Evolutionary conservation across 2,329 filamentous ascomycete species (phyloP).

Genomic region (Curvularia sp.): DNA sequence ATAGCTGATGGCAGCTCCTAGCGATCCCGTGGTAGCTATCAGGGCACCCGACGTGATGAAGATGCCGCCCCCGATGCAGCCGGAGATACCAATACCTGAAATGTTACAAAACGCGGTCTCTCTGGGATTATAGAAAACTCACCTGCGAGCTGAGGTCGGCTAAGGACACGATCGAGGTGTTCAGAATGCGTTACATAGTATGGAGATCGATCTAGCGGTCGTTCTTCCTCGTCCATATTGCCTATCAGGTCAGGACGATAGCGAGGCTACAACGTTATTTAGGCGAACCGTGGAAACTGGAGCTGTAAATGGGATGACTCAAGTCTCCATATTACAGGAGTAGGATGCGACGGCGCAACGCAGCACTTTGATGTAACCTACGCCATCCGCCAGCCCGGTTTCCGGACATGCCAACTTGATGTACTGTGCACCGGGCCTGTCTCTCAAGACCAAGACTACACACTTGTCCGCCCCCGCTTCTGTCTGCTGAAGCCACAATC

Average conservation of each 20-base stretch:
- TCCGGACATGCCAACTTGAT: neutral
- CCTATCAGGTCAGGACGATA: neutral
- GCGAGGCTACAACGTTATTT: neutral
- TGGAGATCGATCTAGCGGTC: slow-evolving; percentile 31
- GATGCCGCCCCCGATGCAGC: slow-evolving; percentile 30
- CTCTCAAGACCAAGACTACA: slow-evolving; percentile 5
- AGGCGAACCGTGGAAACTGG: neutral
- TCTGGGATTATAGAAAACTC: neutral
- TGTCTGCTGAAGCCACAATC: slow-evolving; percentile 4
- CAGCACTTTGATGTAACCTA: neutral
- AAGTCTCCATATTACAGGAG: neutral
- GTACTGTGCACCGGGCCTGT: neutral
- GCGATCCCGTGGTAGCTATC: slow-evolving; percentile 29
- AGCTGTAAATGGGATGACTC: neutral
- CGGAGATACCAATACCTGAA: slow-evolving; percentile 35
- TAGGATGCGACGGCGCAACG: neutral
- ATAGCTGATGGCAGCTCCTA: slow-evolving; percentile 34
- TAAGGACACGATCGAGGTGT: slow-evolving; percentile 31
- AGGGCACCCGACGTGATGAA: slow-evolving; percentile 30
- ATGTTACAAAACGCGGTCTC: neutral
- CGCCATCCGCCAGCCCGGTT: neutral
- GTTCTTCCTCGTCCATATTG: slow-evolving; percentile 16
- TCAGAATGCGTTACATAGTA: slow-evolving; percentile 29
- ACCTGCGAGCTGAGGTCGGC: slow-evolving; percentile 33
- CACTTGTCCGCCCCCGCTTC: neutral